These are phyloP conservation scores for Aulographum hederae DNA, from an alignment of 2,329 filamentous ascomycete species.

Conservation along the genomic window DNA sequence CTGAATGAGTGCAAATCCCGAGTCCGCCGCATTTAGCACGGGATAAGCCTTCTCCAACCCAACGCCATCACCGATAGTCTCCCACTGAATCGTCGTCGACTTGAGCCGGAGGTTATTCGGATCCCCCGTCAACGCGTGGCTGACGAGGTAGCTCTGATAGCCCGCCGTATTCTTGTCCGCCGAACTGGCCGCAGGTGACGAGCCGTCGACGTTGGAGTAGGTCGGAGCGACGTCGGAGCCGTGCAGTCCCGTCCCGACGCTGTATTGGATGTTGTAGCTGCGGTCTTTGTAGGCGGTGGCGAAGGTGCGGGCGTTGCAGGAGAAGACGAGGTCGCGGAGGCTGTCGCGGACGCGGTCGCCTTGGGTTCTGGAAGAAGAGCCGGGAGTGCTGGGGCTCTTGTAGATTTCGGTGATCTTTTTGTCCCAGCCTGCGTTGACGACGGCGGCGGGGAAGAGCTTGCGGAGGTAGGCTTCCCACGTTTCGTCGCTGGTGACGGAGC, in stretches of 20 bases:
- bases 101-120: not conserved
- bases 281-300: not conserved
- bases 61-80: not conserved
- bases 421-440: too few relatives aligned
- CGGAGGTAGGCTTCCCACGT: too few relatives aligned
- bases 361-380: too few relatives aligned
- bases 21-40: not conserved
- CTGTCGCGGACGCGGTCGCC: too few relatives aligned
- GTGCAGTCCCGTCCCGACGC: not conserved
- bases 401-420: too few relatives aligned
- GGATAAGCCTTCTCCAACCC: too few relatives aligned
- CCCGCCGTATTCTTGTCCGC: too few relatives aligned
- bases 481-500: too few relatives aligned
- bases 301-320: not conserved
- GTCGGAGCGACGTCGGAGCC: not conserved
- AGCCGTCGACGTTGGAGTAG: not conserved
- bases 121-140: not conserved
- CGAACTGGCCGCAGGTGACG: not conserved
- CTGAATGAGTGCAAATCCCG: not conserved
- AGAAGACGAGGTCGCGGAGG: not conserved
- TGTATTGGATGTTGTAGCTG: not conserved
- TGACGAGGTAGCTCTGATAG: not conserved
- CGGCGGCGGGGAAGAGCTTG: too few relatives aligned
- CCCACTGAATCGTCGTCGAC: not conserved
- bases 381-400: too few relatives aligned